Base-by-base conservation (phyloP, 768 basidiomycete genomes). In the Agaricus blazei region DNA sequence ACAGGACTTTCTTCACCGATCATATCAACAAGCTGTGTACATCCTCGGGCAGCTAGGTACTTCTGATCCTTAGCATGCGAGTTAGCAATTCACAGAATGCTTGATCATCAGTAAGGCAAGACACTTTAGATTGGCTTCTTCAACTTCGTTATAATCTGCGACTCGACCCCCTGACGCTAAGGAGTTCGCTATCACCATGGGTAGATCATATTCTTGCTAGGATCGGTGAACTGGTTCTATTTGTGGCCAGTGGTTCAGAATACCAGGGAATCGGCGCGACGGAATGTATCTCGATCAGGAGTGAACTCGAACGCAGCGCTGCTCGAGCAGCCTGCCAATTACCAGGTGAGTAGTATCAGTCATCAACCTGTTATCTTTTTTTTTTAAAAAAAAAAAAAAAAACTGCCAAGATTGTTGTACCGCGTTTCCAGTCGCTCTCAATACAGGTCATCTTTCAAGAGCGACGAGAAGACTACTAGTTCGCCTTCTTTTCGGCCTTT, bases 281-380 rank as follows among this genome's bases (percentile, higher is more conserved):
- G 26, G 15, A 36, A 19, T 14, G 64, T 38, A 65, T 65, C 54
- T 74, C 57, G 56, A 63, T 75, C 62, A 66, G 57, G 58, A 57
- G 48, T n/a, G 79, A 80, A 51, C 71, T 70, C 54, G 75, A 80
- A 40, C 74, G 81, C 15, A 79, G 83, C 56, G 69, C 67, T 52
- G 63, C 88, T 29, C 74, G 76, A 40, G 86, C 85, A 40, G 83
- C 85, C 4, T 69, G 77, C 24, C 87, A 90, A 59, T 69, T 91
- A n/a, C 88, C 89, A 56, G 76, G 88, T 84, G 67, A 58, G 62
- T 53, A 42, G 28, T 31, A 31, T 7, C 42, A 26, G 7, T 42
- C 14, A 41, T 40, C 43, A 53, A 8, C 12, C 44, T 2, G 12
- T 19, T 19, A 19, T 19, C 19, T 19, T 48, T 19, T 26, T 19